Evolutionary conservation across 163 green algal genomes (phyloP).

Genomic region (Chlamydomonas reinhardtii): DNA sequence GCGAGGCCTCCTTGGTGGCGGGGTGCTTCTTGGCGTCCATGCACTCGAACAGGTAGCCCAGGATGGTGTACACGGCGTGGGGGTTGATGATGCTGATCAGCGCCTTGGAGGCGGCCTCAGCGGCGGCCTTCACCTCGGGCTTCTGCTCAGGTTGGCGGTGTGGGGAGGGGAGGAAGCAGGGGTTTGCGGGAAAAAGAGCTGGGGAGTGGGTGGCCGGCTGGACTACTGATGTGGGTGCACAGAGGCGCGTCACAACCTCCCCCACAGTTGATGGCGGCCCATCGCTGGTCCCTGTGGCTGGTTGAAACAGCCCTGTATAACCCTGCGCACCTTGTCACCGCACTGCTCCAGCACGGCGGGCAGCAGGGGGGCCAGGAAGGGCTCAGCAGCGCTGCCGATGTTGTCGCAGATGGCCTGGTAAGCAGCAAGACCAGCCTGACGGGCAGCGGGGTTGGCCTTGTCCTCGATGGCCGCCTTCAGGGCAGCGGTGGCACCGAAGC

Average conservation of each 20-base stretch:
- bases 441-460: slow-evolving; percentile 52
- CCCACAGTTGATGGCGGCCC: no score
- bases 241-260: no score
- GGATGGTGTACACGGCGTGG: slow-evolving; percentile 68
- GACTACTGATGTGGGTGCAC: no score
- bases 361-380: slow-evolving; percentile 76
- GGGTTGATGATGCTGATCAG: slow-evolving; percentile 70
- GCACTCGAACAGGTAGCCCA: slow-evolving; percentile 70
- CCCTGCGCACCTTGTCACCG: slow-evolving; percentile 65
- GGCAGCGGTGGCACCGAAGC: slow-evolving; percentile 45
- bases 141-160: not conserved
- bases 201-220: no score
- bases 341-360: slow-evolving; percentile 65
- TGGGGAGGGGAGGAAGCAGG: no score
- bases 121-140: slow-evolving; percentile 55
- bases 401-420: slow-evolving; percentile 60
- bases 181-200: no score
- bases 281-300: no score
- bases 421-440: slow-evolving; percentile 68
- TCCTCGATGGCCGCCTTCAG: slow-evolving; percentile 64
- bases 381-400: slow-evolving; percentile 70
- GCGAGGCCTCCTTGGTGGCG: slow-evolving; percentile 64
- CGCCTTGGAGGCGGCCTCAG: slow-evolving; percentile 59
- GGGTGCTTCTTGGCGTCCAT: slow-evolving; percentile 56
- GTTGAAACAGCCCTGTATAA: not conserved